Conservation (phyloP, 202 grass and related monocot genomes). For the Panicum hallii region DNA sequence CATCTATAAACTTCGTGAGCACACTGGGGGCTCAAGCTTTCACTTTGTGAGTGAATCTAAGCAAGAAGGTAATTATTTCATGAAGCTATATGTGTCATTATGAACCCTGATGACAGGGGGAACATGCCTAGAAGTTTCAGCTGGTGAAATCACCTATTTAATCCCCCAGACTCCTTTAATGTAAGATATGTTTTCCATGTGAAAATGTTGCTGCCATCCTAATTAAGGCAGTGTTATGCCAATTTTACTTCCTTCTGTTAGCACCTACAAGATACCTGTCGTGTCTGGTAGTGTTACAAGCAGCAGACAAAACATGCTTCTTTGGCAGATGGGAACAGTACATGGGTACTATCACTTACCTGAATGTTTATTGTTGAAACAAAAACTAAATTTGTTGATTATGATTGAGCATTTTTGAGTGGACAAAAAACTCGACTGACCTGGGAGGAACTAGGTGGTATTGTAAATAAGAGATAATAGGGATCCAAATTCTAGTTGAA, state of each 20-base stretch:
- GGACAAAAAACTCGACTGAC: not conserved
- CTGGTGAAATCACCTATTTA: not conserved
- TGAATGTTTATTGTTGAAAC: not conserved
- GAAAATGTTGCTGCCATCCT: constrained; percentile 33
- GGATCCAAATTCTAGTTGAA: not conserved
- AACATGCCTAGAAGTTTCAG: not conserved
- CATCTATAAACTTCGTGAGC: constrained; percentile 86
- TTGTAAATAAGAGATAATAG: not conserved
- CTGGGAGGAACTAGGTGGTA: not conserved
- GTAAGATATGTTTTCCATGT: constrained; percentile 32
- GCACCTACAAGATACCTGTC: not conserved
- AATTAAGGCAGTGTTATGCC: constrained; percentile 16
- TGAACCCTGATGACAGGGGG: constrained; percentile 2
- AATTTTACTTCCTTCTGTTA: constrained; percentile 23
- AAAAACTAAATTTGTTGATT: not conserved
- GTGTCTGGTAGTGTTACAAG: constrained; percentile 16
- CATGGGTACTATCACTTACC: not conserved
- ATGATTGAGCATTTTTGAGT: not conserved
- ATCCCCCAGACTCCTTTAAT: not conserved
- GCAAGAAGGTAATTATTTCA: constrained; percentile 81
- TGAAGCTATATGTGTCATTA: constrained; percentile 24
- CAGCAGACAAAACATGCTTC: not conserved
- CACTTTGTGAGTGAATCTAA: constrained; percentile 78
- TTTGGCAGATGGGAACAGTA: constrained; percentile 8
- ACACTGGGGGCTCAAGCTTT: constrained; percentile 72